Conservation (phyloP, 2,329 filamentous ascomycete species). For the Phialophora macrospora region DNA sequence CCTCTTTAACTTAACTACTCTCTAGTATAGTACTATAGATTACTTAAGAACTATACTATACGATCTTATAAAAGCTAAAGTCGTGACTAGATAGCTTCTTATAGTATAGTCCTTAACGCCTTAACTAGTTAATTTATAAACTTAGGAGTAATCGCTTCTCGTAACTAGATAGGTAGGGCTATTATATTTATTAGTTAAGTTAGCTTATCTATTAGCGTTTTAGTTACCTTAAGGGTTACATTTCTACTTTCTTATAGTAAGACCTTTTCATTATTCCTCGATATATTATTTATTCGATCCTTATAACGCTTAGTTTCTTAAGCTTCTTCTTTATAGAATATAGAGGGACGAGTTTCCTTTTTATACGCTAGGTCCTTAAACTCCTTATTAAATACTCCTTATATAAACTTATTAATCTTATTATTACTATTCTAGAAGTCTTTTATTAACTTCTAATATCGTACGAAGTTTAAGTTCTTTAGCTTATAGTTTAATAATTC, state of each 20-base stretch:
- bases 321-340: not conserved
- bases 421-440: not conserved
- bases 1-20: not conserved
- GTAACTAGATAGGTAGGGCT: not conserved
- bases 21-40: not conserved
- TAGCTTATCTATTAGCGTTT: not conserved
- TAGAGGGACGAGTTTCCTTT: not conserved
- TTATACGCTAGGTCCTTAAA: not conserved
- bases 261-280: not conserved
- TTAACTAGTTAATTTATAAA: no score
- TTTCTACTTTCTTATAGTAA: not conserved
- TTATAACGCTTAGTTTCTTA: not conserved
- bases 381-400: not conserved
- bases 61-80: not conserved
- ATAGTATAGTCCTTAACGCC: no score
- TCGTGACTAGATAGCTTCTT: constrained; percentile 1
- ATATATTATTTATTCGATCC: not conserved
- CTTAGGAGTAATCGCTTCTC: no score
- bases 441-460: not conserved
- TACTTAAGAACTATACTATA: not conserved
- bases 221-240: not conserved
- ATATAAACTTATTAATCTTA: constrained; percentile 5
- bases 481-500: no score
- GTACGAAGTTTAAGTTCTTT: not conserved
- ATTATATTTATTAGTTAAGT: not conserved